A percentile compares a stretch with the other conserved stretches of the same genome.
These are phyloP conservation scores for Colletotrichum cordylinicola DNA, from an alignment of 2,329 filamentous ascomycete species.

Conservation along the genomic window DNA sequence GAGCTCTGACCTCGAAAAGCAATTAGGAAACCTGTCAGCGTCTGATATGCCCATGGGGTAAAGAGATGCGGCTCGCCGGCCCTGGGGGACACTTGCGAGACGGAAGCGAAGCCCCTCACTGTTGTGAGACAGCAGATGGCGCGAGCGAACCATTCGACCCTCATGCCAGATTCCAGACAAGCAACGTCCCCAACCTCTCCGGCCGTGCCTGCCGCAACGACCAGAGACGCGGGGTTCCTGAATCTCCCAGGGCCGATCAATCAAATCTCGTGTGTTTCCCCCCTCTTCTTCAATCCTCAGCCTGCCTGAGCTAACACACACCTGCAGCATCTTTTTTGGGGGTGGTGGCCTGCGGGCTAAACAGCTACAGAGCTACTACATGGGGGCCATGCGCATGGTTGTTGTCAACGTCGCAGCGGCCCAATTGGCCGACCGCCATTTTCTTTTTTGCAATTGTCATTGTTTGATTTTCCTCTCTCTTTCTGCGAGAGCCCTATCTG, in stretches of 20 bases:
- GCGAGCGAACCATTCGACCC: not conserved
- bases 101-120: not conserved
- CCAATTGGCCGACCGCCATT: not conserved
- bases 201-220: not conserved
- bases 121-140: not conserved
- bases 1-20: not conserved
- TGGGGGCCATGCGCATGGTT: not conserved
- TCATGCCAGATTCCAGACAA: not conserved
- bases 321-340: not conserved
- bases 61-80: not conserved
- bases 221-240: not conserved
- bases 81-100: not conserved
- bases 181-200: not conserved
- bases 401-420: constrained; percentile 1
- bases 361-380: not conserved
- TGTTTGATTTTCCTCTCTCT: not conserved
- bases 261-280: not conserved
- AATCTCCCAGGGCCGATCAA: not conserved
- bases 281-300: not conserved
- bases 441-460: not conserved
- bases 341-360: not conserved
- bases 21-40: not conserved
- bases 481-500: not conserved
- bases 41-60: not conserved
- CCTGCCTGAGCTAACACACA: not conserved